Conservation (phyloP, 1,139 yeast species). For the Blastobotrys ciferrii region DNA sequence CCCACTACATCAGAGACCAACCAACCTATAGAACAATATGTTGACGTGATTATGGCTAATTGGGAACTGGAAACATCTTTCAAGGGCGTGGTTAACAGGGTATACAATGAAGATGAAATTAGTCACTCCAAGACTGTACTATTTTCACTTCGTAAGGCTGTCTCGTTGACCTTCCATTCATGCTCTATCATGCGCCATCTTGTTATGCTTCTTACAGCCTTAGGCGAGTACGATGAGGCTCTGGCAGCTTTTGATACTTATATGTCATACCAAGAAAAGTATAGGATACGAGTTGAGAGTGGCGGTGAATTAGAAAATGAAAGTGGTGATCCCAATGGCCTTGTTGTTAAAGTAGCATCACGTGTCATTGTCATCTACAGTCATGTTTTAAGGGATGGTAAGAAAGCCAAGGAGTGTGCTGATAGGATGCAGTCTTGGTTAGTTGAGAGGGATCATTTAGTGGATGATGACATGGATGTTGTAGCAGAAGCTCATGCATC, state of each 20-base stretch:
- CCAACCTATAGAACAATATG: slow-evolving; percentile 32
- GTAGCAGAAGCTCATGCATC: slow-evolving; percentile 14
- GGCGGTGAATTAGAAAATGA: slow-evolving; percentile 24
- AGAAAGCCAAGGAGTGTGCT: slow-evolving; percentile 28
- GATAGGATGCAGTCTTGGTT: slow-evolving; percentile 30
- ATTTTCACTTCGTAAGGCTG: slow-evolving; percentile 37
- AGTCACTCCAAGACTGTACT: slow-evolving; percentile 25
- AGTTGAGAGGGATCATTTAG: slow-evolving; percentile 10
- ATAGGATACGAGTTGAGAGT: slow-evolving; percentile 34
- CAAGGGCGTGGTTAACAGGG: slow-evolving; percentile 26
- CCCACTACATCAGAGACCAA: slow-evolving; percentile 48
- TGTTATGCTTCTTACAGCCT: slow-evolving; percentile 33
- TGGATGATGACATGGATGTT: slow-evolving; percentile 15
- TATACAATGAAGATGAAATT: slow-evolving; percentile 21
- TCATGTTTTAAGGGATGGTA: slow-evolving; percentile 23
- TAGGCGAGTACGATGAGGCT: slow-evolving; percentile 38
- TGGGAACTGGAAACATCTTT: slow-evolving; percentile 27
- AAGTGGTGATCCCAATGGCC: slow-evolving; percentile 31
- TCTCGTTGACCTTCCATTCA: slow-evolving; percentile 51
- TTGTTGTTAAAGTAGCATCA: slow-evolving; percentile 30
- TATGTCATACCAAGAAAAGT: slow-evolving; percentile 39
- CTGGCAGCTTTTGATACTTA: slow-evolving; percentile 46
- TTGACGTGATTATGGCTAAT: slow-evolving; percentile 36
- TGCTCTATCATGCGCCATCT: slow-evolving; percentile 43
- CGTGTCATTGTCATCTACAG: slow-evolving; percentile 24